Percentiles rank a stretch among this genome's conserved stretches.
These are phyloP conservation scores for Manihot esculenta DNA, from an alignment of 441 rosid genomes.

Conservation along the genomic window DNA sequence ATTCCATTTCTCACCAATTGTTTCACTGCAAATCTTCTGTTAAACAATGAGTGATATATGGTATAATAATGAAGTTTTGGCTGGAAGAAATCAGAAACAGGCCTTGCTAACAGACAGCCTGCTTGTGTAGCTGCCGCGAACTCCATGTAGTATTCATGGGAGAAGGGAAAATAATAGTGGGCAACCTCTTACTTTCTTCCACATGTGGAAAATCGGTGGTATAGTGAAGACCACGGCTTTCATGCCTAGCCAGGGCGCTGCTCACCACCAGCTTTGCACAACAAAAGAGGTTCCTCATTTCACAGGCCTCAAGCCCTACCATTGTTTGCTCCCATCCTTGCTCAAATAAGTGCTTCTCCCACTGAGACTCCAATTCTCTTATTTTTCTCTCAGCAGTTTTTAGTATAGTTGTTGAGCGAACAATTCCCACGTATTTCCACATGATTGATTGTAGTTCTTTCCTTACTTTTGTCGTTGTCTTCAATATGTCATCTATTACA, in stretches of 20 bases:
- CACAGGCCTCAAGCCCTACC: conserved; percentile 91
- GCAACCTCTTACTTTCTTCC: conserved; percentile 82
- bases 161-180: conserved; percentile 75
- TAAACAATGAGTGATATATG: conserved; percentile 11
- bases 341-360: conserved; percentile 80
- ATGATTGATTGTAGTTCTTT: conserved; percentile 77
- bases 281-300: conserved; percentile 92
- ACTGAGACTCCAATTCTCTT: conserved; percentile 57
- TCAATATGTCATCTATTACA: conserved; percentile 43
- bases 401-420: conserved; percentile 79
- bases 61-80: conserved; percentile 1
- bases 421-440: conserved; percentile 92
- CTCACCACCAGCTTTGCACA: conserved; percentile 91
- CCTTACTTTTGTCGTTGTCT: conserved; percentile 58
- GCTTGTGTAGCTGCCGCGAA: conserved; percentile 66
- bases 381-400: conserved; percentile 59
- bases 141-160: conserved; percentile 58
- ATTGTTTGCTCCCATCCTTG: conserved; percentile 84
- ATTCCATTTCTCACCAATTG: conserved; percentile 17
- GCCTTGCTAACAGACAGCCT: conserved; percentile 28
- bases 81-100: conserved; percentile 9
- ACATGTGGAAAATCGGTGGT: conserved; percentile 65
- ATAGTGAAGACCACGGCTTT: conserved; percentile 97
- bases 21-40: conserved; percentile 14
- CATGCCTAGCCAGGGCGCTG: conserved; percentile 90